These are phyloP conservation scores for Benincasa hispida DNA, from an alignment of 306 rosid species.

Conservation along the genomic window DNA sequence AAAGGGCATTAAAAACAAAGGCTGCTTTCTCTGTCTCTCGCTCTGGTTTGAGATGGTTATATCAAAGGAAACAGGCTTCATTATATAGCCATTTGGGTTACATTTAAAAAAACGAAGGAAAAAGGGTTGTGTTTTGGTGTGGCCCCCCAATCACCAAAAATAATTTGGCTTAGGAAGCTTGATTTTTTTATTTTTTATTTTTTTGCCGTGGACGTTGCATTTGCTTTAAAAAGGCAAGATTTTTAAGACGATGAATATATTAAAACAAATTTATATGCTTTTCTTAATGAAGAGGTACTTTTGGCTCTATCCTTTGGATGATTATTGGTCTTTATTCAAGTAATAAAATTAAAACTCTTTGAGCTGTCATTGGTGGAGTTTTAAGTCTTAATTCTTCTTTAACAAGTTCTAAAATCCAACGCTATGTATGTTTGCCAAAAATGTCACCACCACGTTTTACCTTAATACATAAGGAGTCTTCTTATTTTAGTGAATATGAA, in stretches of 20 bases:
- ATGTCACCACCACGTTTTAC: background rate
- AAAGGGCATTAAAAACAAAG: constrained; percentile 10
- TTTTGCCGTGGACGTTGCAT: constrained; percentile 2
- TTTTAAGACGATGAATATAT: background rate
- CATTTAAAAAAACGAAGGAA: background rate
- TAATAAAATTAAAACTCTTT: background rate
- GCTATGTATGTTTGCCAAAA: background rate
- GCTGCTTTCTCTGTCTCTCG: constrained; percentile 20
- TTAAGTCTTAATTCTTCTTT: background rate
- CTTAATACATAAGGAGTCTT: background rate
- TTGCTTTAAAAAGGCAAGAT: background rate
- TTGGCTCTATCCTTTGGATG: background rate
- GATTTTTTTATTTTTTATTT: background rate
- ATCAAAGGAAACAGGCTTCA: constrained; percentile 9
- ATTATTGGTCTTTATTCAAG: background rate
- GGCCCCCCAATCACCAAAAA: constrained; percentile 5
- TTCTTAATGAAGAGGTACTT: background rate
- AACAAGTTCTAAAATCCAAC: background rate
- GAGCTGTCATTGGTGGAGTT: background rate
- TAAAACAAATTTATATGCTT: background rate
- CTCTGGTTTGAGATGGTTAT: constrained; percentile 22
- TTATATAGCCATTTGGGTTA: constrained; percentile 31
- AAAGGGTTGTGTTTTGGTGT: background rate
- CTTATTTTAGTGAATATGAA: background rate
- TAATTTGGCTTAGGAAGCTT: background rate